These are phyloP conservation scores for Fraxinus anomala DNA, from an alignment of 257 asterid species.

Conservation along the genomic window DNA sequence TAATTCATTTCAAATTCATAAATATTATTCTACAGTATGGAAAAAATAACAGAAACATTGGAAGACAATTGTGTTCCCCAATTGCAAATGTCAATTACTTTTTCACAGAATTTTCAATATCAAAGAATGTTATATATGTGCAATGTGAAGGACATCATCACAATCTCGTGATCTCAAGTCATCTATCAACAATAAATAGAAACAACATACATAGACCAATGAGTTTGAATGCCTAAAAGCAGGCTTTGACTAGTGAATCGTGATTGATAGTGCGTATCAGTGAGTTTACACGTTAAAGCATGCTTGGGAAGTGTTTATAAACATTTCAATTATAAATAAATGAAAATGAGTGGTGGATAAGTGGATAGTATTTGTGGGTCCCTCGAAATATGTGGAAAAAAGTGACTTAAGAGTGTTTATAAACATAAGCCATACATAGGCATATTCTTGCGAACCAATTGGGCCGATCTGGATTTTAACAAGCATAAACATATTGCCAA, in stretches of 20 bases:
- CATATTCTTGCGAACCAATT: not conserved
- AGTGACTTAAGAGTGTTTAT: no score
- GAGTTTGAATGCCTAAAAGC: not conserved
- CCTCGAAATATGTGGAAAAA: no score
- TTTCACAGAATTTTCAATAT: not conserved
- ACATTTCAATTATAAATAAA: no score
- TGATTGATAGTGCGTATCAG: not conserved
- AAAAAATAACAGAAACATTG: not conserved
- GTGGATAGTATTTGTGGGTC: no score
- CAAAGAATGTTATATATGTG: conserved; percentile 1
- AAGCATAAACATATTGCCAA: not conserved
- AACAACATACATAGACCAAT: not conserved
- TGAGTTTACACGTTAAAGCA: not conserved
- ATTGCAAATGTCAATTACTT: not conserved
- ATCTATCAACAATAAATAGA: not conserved
- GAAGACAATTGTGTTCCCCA: conserved; percentile 1
- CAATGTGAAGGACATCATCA: not conserved
- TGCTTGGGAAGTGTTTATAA: no score
- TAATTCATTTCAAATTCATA: conserved; percentile 10
- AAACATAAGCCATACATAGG: no score
- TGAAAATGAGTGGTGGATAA: no score
- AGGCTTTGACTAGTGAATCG: not conserved
- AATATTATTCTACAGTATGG: not conserved
- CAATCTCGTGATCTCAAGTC: not conserved
- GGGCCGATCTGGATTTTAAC: not conserved